Evolutionary conservation across 2,329 filamentous ascomycete species (phyloP), one percentile per base, ranked within the genome.

Genomic region (Cladophialophora bantiana): DNA sequence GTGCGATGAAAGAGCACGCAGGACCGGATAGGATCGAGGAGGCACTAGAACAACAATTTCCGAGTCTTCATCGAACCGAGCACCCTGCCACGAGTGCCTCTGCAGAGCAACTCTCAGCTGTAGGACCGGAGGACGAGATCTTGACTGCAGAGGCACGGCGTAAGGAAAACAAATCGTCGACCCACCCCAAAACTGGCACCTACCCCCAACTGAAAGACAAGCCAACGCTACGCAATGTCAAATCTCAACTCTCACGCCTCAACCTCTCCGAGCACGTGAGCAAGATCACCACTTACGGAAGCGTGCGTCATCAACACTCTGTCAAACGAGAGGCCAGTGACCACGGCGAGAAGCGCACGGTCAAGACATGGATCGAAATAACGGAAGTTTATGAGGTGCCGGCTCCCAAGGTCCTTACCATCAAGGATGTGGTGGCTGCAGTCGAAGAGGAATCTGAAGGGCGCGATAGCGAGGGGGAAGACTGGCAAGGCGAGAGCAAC

Each of bases 401-500:
- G 5, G 20, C 9, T 3, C 7, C 62, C 10, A 15, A 35, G 18
- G 26, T 20, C 6, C 54, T 68, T 9, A 62, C 36, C 9, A 57
- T 55, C 52, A 59, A 48, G 12, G 66, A 68, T 57, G 42, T 68
- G 20, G 52, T 40, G 4, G 42, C 40, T 10, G 66, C 66, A 4
- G 66, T 68, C 18, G 62, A 68, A n/a, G 45, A 54, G 7, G 66
- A 68, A 6, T 52, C 12, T 10, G 42, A 50, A 26, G 45, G 9
- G 7, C 10, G 2, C 1, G 32, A 53, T 38, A 31, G 35, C 12
- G 59, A 59, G 10, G 59, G 31, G 9, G 64, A 52, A 78, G 13
- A 13, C 82, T 77, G 64, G 79, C 74, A 77, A 80, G n/a, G 52
- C 48, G 59, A 55, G 20, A 54, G 35, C 34, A 48, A 62, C 26